phyloP scores from a whole-genome alignment of 2,329 filamentous ascomycete genomes.

The Helotiales sp. region DNA sequence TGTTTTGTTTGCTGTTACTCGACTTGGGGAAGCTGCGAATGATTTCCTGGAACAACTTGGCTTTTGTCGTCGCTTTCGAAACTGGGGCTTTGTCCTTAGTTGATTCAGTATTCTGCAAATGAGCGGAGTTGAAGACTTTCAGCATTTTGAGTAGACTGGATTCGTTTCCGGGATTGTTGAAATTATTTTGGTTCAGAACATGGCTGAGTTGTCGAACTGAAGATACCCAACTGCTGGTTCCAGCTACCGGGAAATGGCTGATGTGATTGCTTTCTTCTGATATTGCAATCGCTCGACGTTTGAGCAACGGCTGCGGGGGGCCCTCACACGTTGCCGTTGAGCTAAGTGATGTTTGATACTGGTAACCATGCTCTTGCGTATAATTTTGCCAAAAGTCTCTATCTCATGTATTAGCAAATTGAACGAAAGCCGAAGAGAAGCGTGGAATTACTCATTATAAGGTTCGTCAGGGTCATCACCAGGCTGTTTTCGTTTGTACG shows the following conservation, averaged over 20 bases:
- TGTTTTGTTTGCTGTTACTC: not conserved
- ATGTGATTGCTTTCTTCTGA: not conserved
- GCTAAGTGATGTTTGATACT: not conserved
- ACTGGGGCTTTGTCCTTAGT: not conserved
- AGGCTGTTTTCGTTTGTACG: not conserved
- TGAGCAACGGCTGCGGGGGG: not conserved
- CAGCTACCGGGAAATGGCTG: not conserved
- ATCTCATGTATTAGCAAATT: not conserved
- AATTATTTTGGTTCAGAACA: not conserved
- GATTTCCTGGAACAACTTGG: not conserved
- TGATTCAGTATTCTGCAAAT: not conserved
- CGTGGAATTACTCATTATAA: not conserved
- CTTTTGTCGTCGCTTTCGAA: not conserved
- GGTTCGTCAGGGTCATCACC: not conserved
- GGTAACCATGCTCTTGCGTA: not conserved
- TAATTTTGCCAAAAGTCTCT: not conserved
- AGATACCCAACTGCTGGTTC: not conserved
- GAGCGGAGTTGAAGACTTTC: not conserved
- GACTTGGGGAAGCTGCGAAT: not conserved
- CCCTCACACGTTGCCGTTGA: not conserved
- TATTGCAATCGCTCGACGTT: not conserved
- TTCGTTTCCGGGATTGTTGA: not conserved
- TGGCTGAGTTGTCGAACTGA: not conserved
- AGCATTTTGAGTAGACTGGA: not conserved
- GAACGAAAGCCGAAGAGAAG: not conserved